Evolutionary conservation across 2,329 filamentous ascomycete species (phyloP).

Genomic region (Botryotinia globosa): DNA sequence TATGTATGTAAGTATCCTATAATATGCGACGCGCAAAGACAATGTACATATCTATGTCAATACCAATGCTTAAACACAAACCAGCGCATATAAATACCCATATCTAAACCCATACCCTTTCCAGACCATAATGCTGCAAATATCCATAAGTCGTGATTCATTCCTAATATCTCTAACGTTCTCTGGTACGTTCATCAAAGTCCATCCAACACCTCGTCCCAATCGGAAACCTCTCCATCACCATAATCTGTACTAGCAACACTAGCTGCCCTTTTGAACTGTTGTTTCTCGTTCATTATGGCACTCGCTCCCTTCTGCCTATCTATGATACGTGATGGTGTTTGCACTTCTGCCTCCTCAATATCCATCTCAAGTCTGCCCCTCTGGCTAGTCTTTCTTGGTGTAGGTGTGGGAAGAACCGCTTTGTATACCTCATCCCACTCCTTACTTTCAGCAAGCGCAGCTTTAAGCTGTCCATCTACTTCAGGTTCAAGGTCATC

Average conservation of each 20-base stretch:
- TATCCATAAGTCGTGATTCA: not conserved
- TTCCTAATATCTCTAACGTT: not conserved
- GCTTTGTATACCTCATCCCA: constrained; percentile 4
- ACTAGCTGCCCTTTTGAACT: constrained; percentile 20
- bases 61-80: not conserved
- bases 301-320: not conserved
- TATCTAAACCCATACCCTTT: not conserved
- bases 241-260: constrained; percentile 36
- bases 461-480: not conserved
- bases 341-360: not conserved
- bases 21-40: not conserved
- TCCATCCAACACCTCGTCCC: not conserved
- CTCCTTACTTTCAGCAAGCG: constrained; percentile 3
- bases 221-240: constrained; percentile 23
- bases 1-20: not conserved
- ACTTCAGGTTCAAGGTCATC: not conserved
- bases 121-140: not conserved
- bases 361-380: not conserved
- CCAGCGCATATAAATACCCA: not conserved
- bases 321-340: not conserved
- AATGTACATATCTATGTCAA: not conserved
- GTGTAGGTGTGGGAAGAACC: not conserved
- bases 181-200: not conserved
- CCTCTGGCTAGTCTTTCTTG: not conserved
- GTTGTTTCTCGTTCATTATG: constrained; percentile 16